These are phyloP conservation scores for Xylaria sp. DNA, from an alignment of 2,329 filamentous ascomycete species.

Conservation along the genomic window DNA sequence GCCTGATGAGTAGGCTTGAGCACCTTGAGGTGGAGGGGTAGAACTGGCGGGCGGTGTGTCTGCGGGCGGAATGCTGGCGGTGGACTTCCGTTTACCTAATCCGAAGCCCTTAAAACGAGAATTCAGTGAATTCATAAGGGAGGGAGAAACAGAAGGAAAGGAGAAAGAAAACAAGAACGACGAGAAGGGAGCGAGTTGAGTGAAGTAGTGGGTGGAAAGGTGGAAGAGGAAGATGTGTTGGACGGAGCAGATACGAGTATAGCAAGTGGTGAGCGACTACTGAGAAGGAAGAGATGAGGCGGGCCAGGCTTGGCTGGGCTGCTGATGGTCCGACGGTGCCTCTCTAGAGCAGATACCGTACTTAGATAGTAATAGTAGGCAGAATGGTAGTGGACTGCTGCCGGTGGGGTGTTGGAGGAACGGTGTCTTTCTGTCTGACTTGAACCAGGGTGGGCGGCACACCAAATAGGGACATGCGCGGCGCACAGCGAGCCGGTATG, in stretches of 20 bases:
- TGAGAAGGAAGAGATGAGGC: slow-evolving; percentile 6
- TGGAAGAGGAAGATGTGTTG: slow-evolving; percentile 2
- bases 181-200: slow-evolving; percentile 1
- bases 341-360: neutral
- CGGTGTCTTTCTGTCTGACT: slow-evolving; percentile 8
- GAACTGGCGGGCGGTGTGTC: slow-evolving; percentile 36
- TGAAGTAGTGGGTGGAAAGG: neutral
- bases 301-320: slow-evolving; percentile 10
- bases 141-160: slow-evolving; percentile 22
- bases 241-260: slow-evolving; percentile 2
- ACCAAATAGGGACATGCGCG: slow-evolving; percentile 13
- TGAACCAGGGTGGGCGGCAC: slow-evolving; percentile 4
- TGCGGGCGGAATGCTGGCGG: slow-evolving; percentile 52
- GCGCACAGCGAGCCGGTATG: neutral
- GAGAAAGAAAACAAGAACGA: slow-evolving; percentile 17
- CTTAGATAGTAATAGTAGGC: neutral
- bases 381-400: neutral
- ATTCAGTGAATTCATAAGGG: slow-evolving; percentile 73
- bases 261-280: neutral
- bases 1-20: slow-evolving; percentile 39
- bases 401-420: neutral
- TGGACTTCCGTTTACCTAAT: slow-evolving; percentile 74
- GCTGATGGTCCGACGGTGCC: neutral
- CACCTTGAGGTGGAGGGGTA: slow-evolving; percentile 46
- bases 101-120: slow-evolving; percentile 73